Evolutionary conservation across 176 grass and related monocot genomes (phyloP).

Genomic region (Juncus inflexus): DNA sequence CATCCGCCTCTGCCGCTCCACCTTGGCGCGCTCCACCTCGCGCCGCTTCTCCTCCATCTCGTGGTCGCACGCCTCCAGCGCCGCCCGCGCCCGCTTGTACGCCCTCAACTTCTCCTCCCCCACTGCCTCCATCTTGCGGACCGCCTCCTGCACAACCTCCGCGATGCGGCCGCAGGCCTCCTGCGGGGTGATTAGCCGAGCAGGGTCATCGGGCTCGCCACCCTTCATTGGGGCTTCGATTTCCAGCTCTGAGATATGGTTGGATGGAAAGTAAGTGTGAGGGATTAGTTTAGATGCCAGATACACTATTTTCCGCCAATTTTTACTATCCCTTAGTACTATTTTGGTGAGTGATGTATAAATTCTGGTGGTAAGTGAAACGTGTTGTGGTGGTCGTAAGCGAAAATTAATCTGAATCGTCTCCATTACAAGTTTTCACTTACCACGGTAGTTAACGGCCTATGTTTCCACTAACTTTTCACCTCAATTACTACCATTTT

Average conservation of each 20-base stretch:
- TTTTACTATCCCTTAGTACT: too few species aligned
- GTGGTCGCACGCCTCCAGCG: conserved; percentile 42
- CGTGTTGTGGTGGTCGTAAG: too few species aligned
- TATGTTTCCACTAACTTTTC: too few species aligned
- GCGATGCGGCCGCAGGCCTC: conserved; percentile 69
- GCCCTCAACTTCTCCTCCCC: conserved; percentile 61
- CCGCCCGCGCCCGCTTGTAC: conserved; percentile 46
- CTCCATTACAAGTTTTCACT: too few species aligned
- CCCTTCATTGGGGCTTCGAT: conserved; percentile 43
- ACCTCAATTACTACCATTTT: too few species aligned
- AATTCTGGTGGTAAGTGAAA: too few species aligned
- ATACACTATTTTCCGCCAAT: too few species aligned
- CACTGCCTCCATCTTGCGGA: conserved; percentile 66
- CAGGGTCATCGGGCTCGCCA: conserved; percentile 45
- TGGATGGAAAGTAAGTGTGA: too few species aligned
- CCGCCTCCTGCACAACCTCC: conserved; percentile 76
- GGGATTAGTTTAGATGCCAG: too few species aligned
- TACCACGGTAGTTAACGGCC: too few species aligned
- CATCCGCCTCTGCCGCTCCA: conserved; percentile 37
- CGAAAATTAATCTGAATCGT: too few species aligned
- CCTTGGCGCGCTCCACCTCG: conserved; percentile 41
- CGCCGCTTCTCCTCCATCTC: conserved; percentile 69
- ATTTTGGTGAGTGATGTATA: too few species aligned
- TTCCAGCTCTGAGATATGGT: conserved; percentile 55
- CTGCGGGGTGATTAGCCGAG: conserved; percentile 62